Evolutionary conservation across 2,329 filamentous ascomycete genomes (phyloP), one percentile per base, ranked within the genome.

Genomic region (Mariannaea sp.): DNA sequence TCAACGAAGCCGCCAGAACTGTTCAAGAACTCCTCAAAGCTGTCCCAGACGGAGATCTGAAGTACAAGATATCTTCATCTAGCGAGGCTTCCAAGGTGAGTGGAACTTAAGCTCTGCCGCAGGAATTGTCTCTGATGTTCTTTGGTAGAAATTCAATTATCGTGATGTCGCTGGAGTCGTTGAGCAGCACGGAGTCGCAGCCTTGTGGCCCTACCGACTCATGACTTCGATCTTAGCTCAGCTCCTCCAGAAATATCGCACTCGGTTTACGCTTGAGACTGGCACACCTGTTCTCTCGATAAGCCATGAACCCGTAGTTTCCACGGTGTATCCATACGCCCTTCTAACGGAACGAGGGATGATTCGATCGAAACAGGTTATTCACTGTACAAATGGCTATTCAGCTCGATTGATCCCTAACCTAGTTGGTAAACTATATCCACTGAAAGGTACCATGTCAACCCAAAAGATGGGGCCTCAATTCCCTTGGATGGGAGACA

Each of bases 361-460:
- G 0, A 71, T 84, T 7, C 62, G 60, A 2, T 72, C 79, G 12
- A 70, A 69, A 2, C 73, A 82, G 43, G 68, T 86, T 4, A 71
- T 85, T 5, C 80, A 85, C 57, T 79, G 79, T 33, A 84, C 80
- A 1, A 84, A 86, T 57, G 80, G 72, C 1, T 78, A 78, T 57
- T 72, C 77, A 0, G 67, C 75, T 0, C 75, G 81, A 36, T 71
- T 84, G 5, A 65, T 84, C 3, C 79, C 81, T 0, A 73, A 71
- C 0, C 67, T 83, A 2, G 67, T 71, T 5, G 72, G 74, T 6
- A 75, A 74, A 22, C 58, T 80, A 5, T 74, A 75, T 4, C 71
- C 77, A 0, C 40, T 76, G 1, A 70, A 75, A 2, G 76, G 70
- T 4, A 75, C 77, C 32, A 80, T 81, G 77, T 75, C 77, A 1